Evolutionary conservation across 2,329 filamentous ascomycete genomes (phyloP), one percentile per base, ranked within the genome.

Genomic region (Ascochyta clinopodiicola): DNA sequence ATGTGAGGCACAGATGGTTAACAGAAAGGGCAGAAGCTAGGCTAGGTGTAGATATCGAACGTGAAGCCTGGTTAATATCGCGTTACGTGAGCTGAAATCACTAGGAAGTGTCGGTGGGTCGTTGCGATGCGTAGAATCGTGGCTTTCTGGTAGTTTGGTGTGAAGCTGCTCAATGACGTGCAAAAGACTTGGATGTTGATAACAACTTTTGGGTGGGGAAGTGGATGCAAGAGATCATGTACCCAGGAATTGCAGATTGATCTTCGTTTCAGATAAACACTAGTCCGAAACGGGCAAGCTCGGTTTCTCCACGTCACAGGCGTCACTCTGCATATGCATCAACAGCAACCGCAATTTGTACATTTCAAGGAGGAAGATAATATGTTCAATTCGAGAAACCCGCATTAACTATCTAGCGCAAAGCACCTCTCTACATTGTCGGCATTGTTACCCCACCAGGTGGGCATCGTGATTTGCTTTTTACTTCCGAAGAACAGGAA

Each of bases 381-480:
- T 24, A 24, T 24, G 6, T 24, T 24, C 22, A 24, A 24, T 24
- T 24, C 6, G 22, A 6, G 22, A 6, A 6, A 6, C 4, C 4
- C 22, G 22, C 22, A 24, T 24, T 24, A 24, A 24, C 6, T 6
- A 24, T 71, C 69, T 50, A 84, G 58, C 2, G 82, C 82, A 77
- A 87, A 87, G 67, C 85, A 87, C 49, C 84, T 77, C 71, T 87
- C 85, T 38, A 82, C 81, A 49, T 75, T 83, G 17, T 78, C 73
- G 25, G 72, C 78, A 60, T 85, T 81, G 62, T 87, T 87, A 0
- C 85, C 85, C 84, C 84, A 87, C 85, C 85, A 87, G 57, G 84
- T 68, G n/a, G 84, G 84, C 84, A 87, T 87, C 15, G 72, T 76
- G 7, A 86, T 72, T 29, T 84, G 77, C 74, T 82, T 86, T 0